Conservation (phyloP, 345 rosid genomes). For the Citrus mangshanensis region DNA sequence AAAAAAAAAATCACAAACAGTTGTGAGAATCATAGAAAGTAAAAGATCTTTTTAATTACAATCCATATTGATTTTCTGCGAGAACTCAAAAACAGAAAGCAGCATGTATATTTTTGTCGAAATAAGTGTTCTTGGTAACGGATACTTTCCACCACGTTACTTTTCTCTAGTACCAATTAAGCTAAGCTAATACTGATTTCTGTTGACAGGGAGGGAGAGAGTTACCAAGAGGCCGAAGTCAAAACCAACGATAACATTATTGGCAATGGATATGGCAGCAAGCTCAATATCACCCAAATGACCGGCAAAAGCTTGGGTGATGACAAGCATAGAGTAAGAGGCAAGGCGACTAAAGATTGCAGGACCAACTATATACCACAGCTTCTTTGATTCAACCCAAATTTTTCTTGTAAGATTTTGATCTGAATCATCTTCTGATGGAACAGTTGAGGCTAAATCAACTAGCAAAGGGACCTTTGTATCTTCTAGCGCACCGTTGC, state of each 20-base stretch:
- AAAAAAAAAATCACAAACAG: background rate
- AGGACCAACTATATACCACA: slow-evolving; percentile 88
- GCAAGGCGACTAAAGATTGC: slow-evolving; percentile 75
- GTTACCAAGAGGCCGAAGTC: slow-evolving; percentile 85
- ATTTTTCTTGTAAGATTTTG: slow-evolving; percentile 31
- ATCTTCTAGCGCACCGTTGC: slow-evolving; percentile 26
- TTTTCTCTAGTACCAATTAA: background rate
- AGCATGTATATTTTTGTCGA: background rate
- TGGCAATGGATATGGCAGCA: slow-evolving; percentile 84
- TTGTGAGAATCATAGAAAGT: background rate
- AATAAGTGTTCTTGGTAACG: background rate
- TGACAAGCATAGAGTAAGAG: slow-evolving; percentile 75
- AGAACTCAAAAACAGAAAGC: background rate
- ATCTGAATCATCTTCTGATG: slow-evolving; percentile 4
- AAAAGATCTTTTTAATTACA: background rate
- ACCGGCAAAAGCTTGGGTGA: slow-evolving; percentile 95
- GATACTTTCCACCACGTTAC: background rate
- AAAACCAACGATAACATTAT: slow-evolving; percentile 66
- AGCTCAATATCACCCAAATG: slow-evolving; percentile 90
- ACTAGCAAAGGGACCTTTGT: slow-evolving; percentile 28
- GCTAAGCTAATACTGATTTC: background rate
- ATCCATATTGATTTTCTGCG: background rate
- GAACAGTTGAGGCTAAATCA: slow-evolving; percentile 1
- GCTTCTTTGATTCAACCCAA: slow-evolving; percentile 74
- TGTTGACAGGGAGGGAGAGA: background rate